Evolutionary conservation across 345 rosid genomes (phyloP), one percentile per base, ranked within the genome.

Genomic region (Aquilaria sinensis): DNA sequence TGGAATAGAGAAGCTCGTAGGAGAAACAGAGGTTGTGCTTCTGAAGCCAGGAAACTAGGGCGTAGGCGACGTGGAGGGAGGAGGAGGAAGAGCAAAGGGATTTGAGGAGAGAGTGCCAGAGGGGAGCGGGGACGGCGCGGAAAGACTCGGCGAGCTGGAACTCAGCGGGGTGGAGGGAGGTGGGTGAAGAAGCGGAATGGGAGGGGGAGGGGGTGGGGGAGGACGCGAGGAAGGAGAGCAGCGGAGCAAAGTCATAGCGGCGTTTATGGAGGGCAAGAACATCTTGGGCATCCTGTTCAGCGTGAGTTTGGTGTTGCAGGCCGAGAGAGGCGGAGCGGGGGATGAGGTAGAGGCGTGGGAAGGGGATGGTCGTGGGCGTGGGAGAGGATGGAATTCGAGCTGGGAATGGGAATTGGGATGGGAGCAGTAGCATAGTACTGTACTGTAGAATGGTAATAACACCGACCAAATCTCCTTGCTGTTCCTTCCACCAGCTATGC

Each of bases 11-110:
- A 43, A 94, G 86, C 78, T 94, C 96, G 72, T 86, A 94, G 1
- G 99, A 94, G 81, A 82, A 94, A 66, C 97, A 94, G 68, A 94
- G 97, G 41, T 86, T 88, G 72, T 94, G 97, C 58, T 74, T 85
- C 61, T 85, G 86, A 1, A 94, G 84, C 99, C 99, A 94, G 0
- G 86, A 79, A 56, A 94, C 99, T 14, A 94, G 84, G 8, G 84
- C 92, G 79, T 83, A 94, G 0, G 96, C 95, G 23, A 88, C 67
- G 47, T 72, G 78, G 0, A 82, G 68, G 0, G 96, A 88, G 12
- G 79, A 61, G 0, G 79, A 57, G 5, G 96, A 77, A 10, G 89
- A 79, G 53, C 83, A 82, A 1, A 94, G 79, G 0, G 86, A 74
- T 57, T 86, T 94, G 16, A 94, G 76, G 3, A 94, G 66, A 5